Conservation (phyloP, 2,329 filamentous ascomycete species). For the Trichophyton schoenleinii region DNA sequence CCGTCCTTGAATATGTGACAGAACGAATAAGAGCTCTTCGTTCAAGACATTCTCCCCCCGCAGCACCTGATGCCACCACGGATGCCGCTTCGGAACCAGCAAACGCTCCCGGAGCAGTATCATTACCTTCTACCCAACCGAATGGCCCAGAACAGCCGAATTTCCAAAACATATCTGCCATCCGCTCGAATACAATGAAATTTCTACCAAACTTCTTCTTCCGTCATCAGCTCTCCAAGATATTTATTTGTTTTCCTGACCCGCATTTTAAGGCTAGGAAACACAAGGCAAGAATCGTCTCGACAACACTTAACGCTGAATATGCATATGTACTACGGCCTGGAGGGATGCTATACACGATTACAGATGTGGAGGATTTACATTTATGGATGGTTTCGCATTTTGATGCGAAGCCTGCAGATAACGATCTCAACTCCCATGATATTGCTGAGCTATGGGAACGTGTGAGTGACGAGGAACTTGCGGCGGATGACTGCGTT, state of each 20-base stretch:
- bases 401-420: constrained; percentile 50
- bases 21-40: constrained; percentile 76
- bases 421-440: constrained; percentile 61
- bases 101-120: background rate
- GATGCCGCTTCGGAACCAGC: constrained; percentile 3
- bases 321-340: constrained; percentile 80
- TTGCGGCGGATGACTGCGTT: constrained; percentile 47
- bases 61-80: constrained; percentile 7
- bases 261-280: constrained; percentile 97
- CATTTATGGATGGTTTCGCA: constrained; percentile 88
- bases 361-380: constrained; percentile 91
- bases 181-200: constrained; percentile 96
- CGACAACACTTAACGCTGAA: constrained; percentile 74
- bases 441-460: constrained; percentile 51
- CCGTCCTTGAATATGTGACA: constrained; percentile 82
- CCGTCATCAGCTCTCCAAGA: constrained; percentile 66
- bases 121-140: background rate
- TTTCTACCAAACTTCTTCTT: constrained; percentile 97
- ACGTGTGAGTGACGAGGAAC: constrained; percentile 48
- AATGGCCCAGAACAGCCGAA: constrained; percentile 7
- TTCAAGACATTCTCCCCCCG: constrained; percentile 27
- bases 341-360: constrained; percentile 83
- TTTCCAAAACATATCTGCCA: constrained; percentile 79
- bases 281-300: constrained; percentile 93
- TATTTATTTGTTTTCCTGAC: constrained; percentile 97